Evolutionary conservation across 129 eudicot species (phyloP).

Genomic region (Chrysanthemum makinoi): DNA sequence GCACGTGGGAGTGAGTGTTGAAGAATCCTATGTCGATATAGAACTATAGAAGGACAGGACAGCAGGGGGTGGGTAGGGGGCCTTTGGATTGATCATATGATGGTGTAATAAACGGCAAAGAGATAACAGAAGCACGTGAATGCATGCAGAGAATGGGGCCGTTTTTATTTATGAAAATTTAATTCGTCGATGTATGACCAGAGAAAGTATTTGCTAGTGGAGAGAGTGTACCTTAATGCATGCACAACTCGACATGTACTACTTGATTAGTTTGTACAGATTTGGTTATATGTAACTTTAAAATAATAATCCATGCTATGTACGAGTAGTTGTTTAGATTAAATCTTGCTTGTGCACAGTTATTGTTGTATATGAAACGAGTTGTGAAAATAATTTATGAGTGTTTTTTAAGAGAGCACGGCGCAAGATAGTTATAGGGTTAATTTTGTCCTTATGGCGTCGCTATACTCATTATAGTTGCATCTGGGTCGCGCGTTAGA

Average conservation of each 20-base stretch:
- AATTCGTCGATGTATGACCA: not conserved
- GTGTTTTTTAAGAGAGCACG: too few species aligned
- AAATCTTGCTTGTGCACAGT: too few species aligned
- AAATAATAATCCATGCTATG: too few species aligned
- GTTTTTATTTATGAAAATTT: constrained; percentile 14
- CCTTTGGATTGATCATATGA: constrained; percentile 28
- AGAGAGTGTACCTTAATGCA: not conserved
- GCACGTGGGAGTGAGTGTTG: constrained; percentile 30
- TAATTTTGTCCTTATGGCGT: too few species aligned
- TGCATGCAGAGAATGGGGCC: constrained; percentile 39
- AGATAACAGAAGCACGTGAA: constrained; percentile 40
- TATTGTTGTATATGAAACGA: not conserved
- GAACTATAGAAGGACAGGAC: not conserved
- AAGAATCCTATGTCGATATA: constrained; percentile 39
- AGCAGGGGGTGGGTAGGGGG: not conserved
- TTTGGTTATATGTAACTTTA: not conserved
- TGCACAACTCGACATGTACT: not conserved
- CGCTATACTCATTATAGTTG: too few species aligned
- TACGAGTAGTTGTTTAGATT: too few species aligned
- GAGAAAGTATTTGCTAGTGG: not conserved
- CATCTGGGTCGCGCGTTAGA: too few species aligned
- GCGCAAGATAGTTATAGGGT: too few species aligned
- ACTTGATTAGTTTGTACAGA: not conserved
- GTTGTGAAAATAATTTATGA: too few species aligned
- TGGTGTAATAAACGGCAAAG: constrained; percentile 40